Conservation (phyloP, 108 stramenopile genomes). For the Skeletonema tropicum region DNA sequence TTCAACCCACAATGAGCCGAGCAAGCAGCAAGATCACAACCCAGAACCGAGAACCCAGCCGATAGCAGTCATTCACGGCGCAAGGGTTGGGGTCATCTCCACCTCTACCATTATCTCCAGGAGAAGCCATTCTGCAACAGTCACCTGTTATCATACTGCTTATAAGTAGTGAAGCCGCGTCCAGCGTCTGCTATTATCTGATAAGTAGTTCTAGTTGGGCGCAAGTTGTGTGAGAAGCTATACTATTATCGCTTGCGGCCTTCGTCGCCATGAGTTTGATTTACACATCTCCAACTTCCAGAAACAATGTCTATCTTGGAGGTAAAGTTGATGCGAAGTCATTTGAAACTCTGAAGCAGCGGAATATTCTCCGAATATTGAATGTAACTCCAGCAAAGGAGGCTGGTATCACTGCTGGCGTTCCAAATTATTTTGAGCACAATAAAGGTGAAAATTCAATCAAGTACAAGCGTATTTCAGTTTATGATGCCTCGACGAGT, state of each 20-base stretch:
- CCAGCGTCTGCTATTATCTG: too few relatives aligned
- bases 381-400: conserved; percentile 81
- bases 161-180: too few relatives aligned
- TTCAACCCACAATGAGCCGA: too few relatives aligned
- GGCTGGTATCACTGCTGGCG: conserved; percentile 67
- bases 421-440: conserved; percentile 80
- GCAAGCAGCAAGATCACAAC: too few relatives aligned
- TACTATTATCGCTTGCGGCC: not conserved
- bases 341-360: conserved; percentile 48
- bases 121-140: too few relatives aligned
- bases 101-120: too few relatives aligned
- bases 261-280: conserved; percentile 36
- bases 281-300: conserved; percentile 41
- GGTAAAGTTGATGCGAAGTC: conserved; percentile 72
- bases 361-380: conserved; percentile 59
- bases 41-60: too few relatives aligned
- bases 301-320: conserved; percentile 65
- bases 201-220: too few relatives aligned
- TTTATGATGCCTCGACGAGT: conserved; percentile 64
- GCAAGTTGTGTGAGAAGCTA: not conserved
- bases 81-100: too few relatives aligned
- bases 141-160: too few relatives aligned
- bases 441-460: conserved; percentile 26
- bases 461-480: conserved; percentile 71
- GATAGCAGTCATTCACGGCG: too few relatives aligned